Base-by-base conservation (phyloP, 305 asterid genomes). In the Fraxinus platypoda region DNA sequence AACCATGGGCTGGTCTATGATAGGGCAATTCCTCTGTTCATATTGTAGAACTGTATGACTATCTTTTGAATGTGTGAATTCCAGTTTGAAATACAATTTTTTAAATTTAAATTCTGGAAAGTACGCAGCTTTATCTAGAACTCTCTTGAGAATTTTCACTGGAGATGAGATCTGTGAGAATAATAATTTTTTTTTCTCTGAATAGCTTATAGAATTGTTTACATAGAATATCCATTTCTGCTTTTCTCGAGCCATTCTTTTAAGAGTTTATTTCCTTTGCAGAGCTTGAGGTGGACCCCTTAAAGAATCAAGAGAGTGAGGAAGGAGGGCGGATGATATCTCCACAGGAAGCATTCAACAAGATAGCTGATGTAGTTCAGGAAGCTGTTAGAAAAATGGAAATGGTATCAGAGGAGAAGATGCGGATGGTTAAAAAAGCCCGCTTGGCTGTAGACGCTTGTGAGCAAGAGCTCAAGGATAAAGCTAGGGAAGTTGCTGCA, bases 361-460 rank as follows among this genome's bases (percentile, higher is more conserved):
- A 76, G 86, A 95, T 94, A 74, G 98, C 98, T 6, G 99, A 91
- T 8, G 97, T 95, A 35, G 99, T 95, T 43, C 97, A 94, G 84
- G 99, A 95, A 87, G 95, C 99, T 37, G 94, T 94, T 70, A 86
- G 88, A 84, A 95, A 95, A 87, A 94, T 95, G 99, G 99, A 94
- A 87, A 84, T 88, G 68, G 98, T 93, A 3, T 92, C 95, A 0
- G 99, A 94, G 77, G 99, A 95, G 85, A 94, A 93, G 84, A 82
- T 91, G 90, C 87, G 95, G 68, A 86, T 91, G 95, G 95, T 95
- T 0, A 94, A 94, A 84, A 95, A 92, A 84, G 97, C 97, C 57
- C 94, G 96, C 0, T 72, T 90, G 57, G 90, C 94, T 15, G 92
- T 93, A 9, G 98, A 94, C 21, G 94, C 93, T 43, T 94, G 97